These are phyloP conservation scores for Orbilia oligospora DNA, from an alignment of 2,329 filamentous ascomycete genomes.

Conservation along the genomic window DNA sequence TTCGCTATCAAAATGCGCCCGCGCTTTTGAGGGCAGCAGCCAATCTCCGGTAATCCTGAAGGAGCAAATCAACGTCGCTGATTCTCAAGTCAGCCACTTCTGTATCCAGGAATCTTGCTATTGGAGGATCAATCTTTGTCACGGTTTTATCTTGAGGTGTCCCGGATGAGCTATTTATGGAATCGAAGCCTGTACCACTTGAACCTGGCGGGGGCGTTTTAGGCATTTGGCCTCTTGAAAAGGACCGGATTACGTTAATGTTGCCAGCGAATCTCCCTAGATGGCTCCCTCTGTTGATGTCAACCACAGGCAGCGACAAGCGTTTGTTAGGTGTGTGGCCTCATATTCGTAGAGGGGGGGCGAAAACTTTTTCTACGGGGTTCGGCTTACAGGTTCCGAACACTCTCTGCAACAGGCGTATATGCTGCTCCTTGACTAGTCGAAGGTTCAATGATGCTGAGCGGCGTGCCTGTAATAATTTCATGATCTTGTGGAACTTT, in stretches of 20 bases:
- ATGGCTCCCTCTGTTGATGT: conserved; percentile 28
- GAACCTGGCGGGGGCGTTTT: conserved; percentile 32
- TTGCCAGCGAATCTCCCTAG: conserved; percentile 58
- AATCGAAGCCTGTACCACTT: not conserved
- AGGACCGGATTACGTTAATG: conserved; percentile 59
- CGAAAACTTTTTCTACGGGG: not conserved
- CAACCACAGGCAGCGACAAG: not conserved
- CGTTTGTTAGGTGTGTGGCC: not conserved
- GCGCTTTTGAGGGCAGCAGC: conserved; percentile 38
- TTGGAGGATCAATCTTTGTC: conserved; percentile 36
- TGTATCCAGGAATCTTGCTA: conserved; percentile 35
- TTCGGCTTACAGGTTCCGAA: conserved; percentile 53
- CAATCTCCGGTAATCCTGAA: conserved; percentile 49
- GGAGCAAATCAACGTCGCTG: conserved; percentile 42
- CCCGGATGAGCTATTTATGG: not conserved
- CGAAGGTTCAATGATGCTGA: not conserved
- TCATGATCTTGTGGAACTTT: not conserved
- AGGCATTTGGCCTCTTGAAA: conserved; percentile 39
- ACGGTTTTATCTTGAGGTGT: not conserved
- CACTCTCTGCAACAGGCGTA: conserved; percentile 52
- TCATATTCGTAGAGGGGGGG: not conserved
- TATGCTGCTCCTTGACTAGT: conserved; percentile 10
- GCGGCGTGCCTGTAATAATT: not conserved
- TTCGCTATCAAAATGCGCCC: conserved; percentile 15
- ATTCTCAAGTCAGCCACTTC: conserved; percentile 37